phyloP scores from a whole-genome alignment of 345 rosid genomes.

The Turritis glabra region DNA sequence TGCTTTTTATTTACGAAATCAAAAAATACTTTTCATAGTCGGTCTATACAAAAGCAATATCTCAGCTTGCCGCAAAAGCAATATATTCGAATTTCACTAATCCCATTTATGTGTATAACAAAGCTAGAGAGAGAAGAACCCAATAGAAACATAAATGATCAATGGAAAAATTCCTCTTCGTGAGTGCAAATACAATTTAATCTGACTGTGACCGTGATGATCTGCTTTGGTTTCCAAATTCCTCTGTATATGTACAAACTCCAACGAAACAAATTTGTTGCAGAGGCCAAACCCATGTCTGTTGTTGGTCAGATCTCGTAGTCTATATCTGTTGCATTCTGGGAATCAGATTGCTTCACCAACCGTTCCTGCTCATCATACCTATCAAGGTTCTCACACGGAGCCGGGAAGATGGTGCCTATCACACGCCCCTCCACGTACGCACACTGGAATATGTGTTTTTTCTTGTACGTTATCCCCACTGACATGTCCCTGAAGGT shows the following conservation, averaged over 20 bases:
- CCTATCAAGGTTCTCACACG: constrained; percentile 88
- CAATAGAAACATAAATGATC: not conserved
- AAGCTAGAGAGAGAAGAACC: not conserved
- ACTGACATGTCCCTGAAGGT: constrained; percentile 86
- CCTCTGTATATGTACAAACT: constrained; percentile 30
- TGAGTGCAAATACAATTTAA: constrained; percentile 8
- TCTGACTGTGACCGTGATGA: not conserved
- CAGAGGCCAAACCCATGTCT: constrained; percentile 5
- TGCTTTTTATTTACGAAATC: not conserved
- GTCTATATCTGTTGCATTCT: constrained; percentile 82
- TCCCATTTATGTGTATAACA: constrained; percentile 1
- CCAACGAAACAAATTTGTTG: constrained; percentile 10
- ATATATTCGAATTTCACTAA: not conserved
- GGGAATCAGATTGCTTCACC: constrained; percentile 61
- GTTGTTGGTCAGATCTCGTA: constrained; percentile 46
- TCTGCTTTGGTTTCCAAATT: constrained; percentile 3
- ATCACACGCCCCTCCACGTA: constrained; percentile 83
- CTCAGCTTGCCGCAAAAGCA: not conserved
- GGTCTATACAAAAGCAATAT: constrained; percentile 17
- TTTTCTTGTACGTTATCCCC: constrained; percentile 89
- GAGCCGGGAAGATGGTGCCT: constrained; percentile 85
- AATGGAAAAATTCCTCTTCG: constrained; percentile 6
- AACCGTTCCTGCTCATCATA: constrained; percentile 74
- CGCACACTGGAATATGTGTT: constrained; percentile 91
- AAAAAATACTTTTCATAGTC: not conserved